Evolutionary conservation across 805 yeast species (phyloP), one percentile per base, ranked within the genome.

Genomic region (Metschnikowia vanudenii): DNA sequence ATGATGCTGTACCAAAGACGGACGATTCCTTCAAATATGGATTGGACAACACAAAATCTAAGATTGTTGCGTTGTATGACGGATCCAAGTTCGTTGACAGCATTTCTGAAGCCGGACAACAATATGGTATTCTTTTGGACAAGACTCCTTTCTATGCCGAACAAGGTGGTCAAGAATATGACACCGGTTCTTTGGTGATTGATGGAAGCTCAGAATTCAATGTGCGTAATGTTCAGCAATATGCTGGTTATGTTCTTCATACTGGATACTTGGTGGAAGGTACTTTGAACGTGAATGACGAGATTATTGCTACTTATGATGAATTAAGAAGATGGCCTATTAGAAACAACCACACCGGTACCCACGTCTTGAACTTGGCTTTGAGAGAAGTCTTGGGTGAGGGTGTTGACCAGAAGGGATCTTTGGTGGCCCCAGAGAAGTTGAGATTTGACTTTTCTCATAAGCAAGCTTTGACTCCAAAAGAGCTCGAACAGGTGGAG

Each of bases 101-200:
- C 9, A 68, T 76, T 28, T 37, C 55, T 16, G 74, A 69, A 30
- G 47, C 61, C 4, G 64, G 72, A 22, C 56, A 60, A 43, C 89
- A 87, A 64, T 70, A 77, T 55, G 99, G 99, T 65, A 69, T 94
- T 43, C 65, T 94, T 41, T 75, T 94, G 49, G 95, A 94, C 65
- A 85, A 81, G 67, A 88, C 98, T 20, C 94, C 95, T 66, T 89
- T 94, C 71, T 94, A 94, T 63, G 98, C 99, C 41, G 99, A 94
- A 74, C 95, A 88, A 71, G 99, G 99, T 81, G 99, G 99, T 63
- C 99, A 94, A 76, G 97, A 90, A 69, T 85, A 78, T 62, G 99
- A 94, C 66, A 86, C 95, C 36, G 99, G 99, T 70, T 85, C 81
- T 67, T 77, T 94, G 54, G 91, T 89, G 42, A 82, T 89, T 60